Conservation (phyloP, 257 asterid species). For the Mitragyna speciosa region DNA sequence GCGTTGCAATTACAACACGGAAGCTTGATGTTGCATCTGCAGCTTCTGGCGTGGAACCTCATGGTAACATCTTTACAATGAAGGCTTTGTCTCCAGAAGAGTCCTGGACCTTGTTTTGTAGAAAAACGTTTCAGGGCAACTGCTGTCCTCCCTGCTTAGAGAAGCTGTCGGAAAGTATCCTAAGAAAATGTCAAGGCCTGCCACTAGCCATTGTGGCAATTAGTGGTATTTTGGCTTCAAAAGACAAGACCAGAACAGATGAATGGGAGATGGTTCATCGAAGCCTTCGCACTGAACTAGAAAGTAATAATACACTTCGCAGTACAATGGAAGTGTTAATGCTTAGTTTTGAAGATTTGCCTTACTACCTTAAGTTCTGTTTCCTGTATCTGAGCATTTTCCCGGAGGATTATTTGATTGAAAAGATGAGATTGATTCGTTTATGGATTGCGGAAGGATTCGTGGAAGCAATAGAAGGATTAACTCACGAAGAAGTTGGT, state of each 20-base stretch:
- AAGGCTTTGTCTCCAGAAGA: conserved; percentile 4
- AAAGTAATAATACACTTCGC: no score
- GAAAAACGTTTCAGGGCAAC: conserved; percentile 15
- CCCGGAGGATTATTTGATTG: conserved; percentile 1
- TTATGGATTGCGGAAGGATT: conserved; percentile 18
- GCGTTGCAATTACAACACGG: no score
- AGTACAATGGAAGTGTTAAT: background rate
- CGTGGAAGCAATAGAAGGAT: no score
- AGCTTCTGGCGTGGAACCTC: no score
- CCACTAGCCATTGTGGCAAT: conserved; percentile 39
- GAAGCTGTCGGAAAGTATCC: background rate
- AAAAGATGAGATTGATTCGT: no score
- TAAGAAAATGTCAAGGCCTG: conserved; percentile 27
- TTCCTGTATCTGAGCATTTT: conserved; percentile 35
- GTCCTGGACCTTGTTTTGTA: conserved; percentile 22
- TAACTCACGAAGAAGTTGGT: conserved; percentile 5
- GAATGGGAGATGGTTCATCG: conserved; percentile 32
- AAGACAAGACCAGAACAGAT: conserved; percentile 4
- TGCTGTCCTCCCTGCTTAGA: conserved; percentile 19
- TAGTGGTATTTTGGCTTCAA: conserved; percentile 29
- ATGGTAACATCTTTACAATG: background rate
- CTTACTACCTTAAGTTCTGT: conserved; percentile 37
- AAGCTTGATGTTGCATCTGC: no score
- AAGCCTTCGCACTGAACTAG: background rate
- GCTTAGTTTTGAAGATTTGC: conserved; percentile 34